Conservation (phyloP, 2,329 filamentous ascomycete genomes). For the Calonectria pteridis region DNA sequence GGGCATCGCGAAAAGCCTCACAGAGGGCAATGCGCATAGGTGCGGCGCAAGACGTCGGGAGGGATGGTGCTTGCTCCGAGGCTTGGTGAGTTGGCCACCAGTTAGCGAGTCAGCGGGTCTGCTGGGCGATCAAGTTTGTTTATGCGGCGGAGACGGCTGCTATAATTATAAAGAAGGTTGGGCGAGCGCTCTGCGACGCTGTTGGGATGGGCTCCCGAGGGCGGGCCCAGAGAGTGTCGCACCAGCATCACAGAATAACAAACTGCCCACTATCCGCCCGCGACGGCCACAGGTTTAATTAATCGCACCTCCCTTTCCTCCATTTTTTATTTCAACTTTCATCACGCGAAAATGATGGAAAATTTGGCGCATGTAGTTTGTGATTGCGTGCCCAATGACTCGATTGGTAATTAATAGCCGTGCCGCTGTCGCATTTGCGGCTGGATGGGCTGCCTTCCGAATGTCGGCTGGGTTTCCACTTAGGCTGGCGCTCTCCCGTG, state of each 20-base stretch:
- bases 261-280: slow-evolving; percentile 7
- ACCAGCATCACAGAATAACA: slow-evolving; percentile 21
- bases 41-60: not conserved
- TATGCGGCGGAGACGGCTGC: slow-evolving; percentile 18
- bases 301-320: not conserved
- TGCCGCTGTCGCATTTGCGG: slow-evolving; percentile 1
- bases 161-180: slow-evolving; percentile 1
- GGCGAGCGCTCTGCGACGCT: not conserved
- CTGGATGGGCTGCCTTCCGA: not conserved
- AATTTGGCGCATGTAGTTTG: not conserved
- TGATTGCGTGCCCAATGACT: slow-evolving; percentile 1
- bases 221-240: slow-evolving; percentile 14
- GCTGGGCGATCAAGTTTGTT: not conserved
- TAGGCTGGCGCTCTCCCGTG: slow-evolving; percentile 4
- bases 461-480: not conserved
- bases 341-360: not conserved
- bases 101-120: not conserved
- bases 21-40: not conserved
- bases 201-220: slow-evolving; percentile 9
- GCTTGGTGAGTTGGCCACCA: not conserved
- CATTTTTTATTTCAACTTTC: not conserved
- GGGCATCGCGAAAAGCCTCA: not conserved
- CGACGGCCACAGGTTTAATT: not conserved
- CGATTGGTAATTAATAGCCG: slow-evolving; percentile 4
- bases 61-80: not conserved